Evolutionary conservation across 768 basidiomycete species (phyloP).

Genomic region (Grammothele lineata): DNA sequence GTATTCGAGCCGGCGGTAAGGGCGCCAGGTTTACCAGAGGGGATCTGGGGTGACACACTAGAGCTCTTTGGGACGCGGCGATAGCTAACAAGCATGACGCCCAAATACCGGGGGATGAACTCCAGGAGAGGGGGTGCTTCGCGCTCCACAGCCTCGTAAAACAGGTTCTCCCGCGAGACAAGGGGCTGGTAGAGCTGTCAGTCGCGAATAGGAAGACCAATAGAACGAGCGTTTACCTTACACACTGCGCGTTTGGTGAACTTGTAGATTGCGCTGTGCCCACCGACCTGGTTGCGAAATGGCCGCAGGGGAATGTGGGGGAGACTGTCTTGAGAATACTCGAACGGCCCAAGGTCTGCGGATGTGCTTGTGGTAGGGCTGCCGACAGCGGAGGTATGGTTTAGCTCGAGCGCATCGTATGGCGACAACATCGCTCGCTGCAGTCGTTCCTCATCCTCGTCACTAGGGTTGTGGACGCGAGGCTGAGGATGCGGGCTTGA

Average conservation of each 20-base stretch:
- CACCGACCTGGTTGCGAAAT: slow-evolving; percentile 97
- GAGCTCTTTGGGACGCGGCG: slow-evolving; percentile 53
- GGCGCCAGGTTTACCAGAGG: slow-evolving; percentile 16
- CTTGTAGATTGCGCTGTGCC: slow-evolving; percentile 95
- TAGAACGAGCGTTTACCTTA: slow-evolving; percentile 50
- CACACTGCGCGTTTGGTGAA: slow-evolving; percentile 97
- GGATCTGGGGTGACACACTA: slow-evolving; percentile 8
- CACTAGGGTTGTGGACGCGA: slow-evolving; percentile 25
- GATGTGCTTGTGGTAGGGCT: slow-evolving; percentile 30
- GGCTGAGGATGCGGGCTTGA: slow-evolving; percentile 28
- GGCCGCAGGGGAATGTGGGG: slow-evolving; percentile 92
- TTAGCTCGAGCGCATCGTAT: slow-evolving; percentile 17
- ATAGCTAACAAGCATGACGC: slow-evolving; percentile 98
- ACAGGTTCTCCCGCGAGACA: slow-evolving; percentile 93
- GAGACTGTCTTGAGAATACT: slow-evolving; percentile 53
- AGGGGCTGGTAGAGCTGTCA: slow-evolving; percentile 75
- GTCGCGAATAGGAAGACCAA: too few species aligned
- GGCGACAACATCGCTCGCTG: slow-evolving; percentile 18
- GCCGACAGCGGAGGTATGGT: slow-evolving; percentile 16
- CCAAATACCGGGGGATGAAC: slow-evolving; percentile 97
- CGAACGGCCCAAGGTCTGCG: slow-evolving; percentile 30
- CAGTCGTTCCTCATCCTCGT: slow-evolving; percentile 30
- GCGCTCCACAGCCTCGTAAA: slow-evolving; percentile 95
- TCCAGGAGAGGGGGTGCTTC: slow-evolving; percentile 88
- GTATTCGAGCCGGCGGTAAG: slow-evolving; percentile 12